These are phyloP conservation scores for Apophysomyces variabilis DNA, from an alignment of 371 early-diverging fungal genomes.

Conservation along the genomic window DNA sequence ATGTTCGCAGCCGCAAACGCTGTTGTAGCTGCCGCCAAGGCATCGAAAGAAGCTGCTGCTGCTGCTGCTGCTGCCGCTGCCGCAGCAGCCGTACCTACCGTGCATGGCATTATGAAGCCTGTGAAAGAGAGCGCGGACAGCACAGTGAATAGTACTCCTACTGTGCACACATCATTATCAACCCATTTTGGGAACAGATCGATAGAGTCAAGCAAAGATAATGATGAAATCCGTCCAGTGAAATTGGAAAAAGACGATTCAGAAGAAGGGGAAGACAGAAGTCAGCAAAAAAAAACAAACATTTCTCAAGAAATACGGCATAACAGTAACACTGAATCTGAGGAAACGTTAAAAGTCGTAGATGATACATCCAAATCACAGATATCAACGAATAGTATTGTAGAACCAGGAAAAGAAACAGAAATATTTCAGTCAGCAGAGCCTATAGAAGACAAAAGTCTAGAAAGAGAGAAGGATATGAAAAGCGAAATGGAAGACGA, in stretches of 20 bases:
- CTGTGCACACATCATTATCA: too few species aligned
- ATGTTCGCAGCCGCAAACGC: slow-evolving; percentile 23
- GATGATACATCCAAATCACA: too few species aligned
- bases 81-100: not conserved
- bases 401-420: too few species aligned
- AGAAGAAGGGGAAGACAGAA: not conserved
- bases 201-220: not conserved
- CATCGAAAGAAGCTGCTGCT: slow-evolving; percentile 16
- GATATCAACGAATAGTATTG: not conserved
- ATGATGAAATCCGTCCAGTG: not conserved
- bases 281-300: slow-evolving; percentile 3
- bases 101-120: not conserved
- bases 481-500: not conserved
- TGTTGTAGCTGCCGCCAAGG: slow-evolving; percentile 31
- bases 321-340: too few species aligned
- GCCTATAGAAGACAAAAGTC: not conserved
- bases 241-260: not conserved
- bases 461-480: not conserved
- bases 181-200: not conserved
- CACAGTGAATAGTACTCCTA: too few species aligned
- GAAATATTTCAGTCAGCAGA: not conserved
- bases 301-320: too few species aligned
- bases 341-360: too few species aligned
- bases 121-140: too few species aligned
- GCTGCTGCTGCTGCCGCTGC: not conserved